Base-by-base conservation (phyloP, 208 protist genomes). In the Leishmania arabica region DNA sequence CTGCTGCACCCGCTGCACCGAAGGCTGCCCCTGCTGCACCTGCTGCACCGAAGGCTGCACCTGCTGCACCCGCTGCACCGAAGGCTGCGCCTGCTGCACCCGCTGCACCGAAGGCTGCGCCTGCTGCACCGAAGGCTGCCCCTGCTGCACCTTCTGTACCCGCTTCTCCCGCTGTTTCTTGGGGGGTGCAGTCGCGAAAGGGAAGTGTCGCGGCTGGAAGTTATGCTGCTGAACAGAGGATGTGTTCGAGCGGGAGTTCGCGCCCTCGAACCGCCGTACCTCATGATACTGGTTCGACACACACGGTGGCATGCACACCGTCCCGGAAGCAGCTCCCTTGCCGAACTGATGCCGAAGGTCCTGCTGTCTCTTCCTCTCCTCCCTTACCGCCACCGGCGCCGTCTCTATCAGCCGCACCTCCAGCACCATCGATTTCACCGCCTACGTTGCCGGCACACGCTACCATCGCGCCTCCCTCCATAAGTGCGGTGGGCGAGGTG, bases 381-480 rank as follows among this genome's bases (percentile, higher is more conserved):
- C 37, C 60, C 19, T 31, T 79, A 34, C 24, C 69, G 34, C 37
- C 81, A 24, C 27, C 80, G 53, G 47, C 78, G 37, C 78, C 82
- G 31, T 51, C 37, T 7, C 73, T 47, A 54, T 76, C 73, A 27
- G 66, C 78, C 31, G 53, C 74, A 17, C 72, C 84, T 34, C 77
- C 56, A 3, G 62, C 53, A 21, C 34, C 45, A 51, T 11, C 78
- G 7, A 47, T 80, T 21, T 66, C 56, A 4, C 47, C 34, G 13
- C 7, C 47, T 62, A 47, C 47, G 7, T 9, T 40, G 47, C 42
- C 73, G 47, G 15, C 49, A 37, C 84, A 75, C 34, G 68, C 64
- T 40, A 24, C 62, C 37, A 88, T 88, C 45, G 85, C 85, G 4
- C 85, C 82, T 37, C 77, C 82, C 0, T 70, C 56, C 17, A n/a